Evolutionary conservation across 345 rosid genomes (phyloP).

Genomic region (Atalantia buxifolia): DNA sequence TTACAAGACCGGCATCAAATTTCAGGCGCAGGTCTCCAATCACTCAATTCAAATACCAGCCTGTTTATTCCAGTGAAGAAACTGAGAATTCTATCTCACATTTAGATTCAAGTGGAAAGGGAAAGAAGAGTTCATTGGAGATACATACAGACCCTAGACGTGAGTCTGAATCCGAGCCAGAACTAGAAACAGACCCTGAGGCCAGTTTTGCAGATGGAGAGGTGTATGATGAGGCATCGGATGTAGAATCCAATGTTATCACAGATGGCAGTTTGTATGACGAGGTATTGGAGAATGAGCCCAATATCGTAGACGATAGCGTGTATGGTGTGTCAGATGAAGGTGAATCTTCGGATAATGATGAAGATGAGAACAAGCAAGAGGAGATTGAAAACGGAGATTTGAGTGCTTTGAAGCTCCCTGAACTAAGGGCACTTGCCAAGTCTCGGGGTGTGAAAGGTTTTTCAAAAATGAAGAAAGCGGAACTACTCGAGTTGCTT

Average conservation of each 20-base stretch:
- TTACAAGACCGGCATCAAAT: slow-evolving; percentile 70
- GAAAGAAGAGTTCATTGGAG: slow-evolving; percentile 30
- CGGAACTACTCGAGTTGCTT: slow-evolving; percentile 57
- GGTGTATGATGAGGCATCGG: slow-evolving; percentile 26
- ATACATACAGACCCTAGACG: slow-evolving; percentile 30
- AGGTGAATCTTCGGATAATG: slow-evolving; percentile 16
- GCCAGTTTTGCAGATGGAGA: slow-evolving; percentile 22
- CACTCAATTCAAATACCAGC: slow-evolving; percentile 48
- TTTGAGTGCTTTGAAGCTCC: slow-evolving; percentile 58
- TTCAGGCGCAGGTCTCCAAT: slow-evolving; percentile 76
- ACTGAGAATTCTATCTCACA: slow-evolving; percentile 29
- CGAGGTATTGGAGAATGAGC: slow-evolving; percentile 15
- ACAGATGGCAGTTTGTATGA: slow-evolving; percentile 25
- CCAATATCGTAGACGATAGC: slow-evolving; percentile 22
- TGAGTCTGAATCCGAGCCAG: slow-evolving; percentile 23
- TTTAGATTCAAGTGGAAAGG: slow-evolving; percentile 34
- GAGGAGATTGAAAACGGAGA: slow-evolving; percentile 29
- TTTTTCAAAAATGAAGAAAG: slow-evolving; percentile 83
- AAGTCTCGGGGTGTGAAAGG: slow-evolving; percentile 80
- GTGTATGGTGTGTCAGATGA: slow-evolving; percentile 19
- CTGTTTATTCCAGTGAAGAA: slow-evolving; percentile 43
- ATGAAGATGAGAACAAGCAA: slow-evolving; percentile 29
- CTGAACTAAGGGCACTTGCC: slow-evolving; percentile 70
- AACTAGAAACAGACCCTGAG: slow-evolving; percentile 25
- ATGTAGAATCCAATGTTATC: slow-evolving; percentile 23